Base-by-base conservation (phyloP, 1,284 basidiomycete genomes). In the Ceratobasidium sp. region DNA sequence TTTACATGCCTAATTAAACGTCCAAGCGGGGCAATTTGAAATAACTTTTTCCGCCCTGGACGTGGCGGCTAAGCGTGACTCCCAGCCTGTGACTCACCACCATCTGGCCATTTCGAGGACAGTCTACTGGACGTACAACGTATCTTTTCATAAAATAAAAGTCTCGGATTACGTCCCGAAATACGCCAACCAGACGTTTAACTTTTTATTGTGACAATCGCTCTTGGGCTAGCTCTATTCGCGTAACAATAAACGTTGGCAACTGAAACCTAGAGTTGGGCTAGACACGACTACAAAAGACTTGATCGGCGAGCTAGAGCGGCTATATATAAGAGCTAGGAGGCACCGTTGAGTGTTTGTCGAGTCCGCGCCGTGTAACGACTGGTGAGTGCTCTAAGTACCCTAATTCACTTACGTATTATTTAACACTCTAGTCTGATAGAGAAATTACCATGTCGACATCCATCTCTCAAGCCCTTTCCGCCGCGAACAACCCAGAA, bases 71-170 rank as follows among this genome's bases (percentile, higher is more conserved):
- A 17, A 69, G n/a, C 67, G 17, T 33, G 52, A 52, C 28, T 56
- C 38, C 38, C 67, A 42, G 48, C 38, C 59, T 68, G 65, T 68
- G 65, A 68, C 65, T 68, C 65, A 68, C 65, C 46, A 50, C 65
- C 65, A 52, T 46, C 26, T 33, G 28, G 40, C 20, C 23, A 13
- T 52, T 68, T 52, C 46, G 38, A 52, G 50, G 17, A 52, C 20
- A 1, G 28, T 33, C 26, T 38, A 7, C 17, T 33, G 5, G 3
- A 64, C 46, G 52, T 28, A n/a, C 46, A 10, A 20, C 46, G 28
- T 23, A 33, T 46, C 12, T 33, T n/a, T 67, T 38, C 28, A 15
- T 28, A 38, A 48, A 33, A 13, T 67, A 26, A 28, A 38, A 9
- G 3, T 52, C 44, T 50, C 26, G 28, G 42, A 52, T 38, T 52